Conservation (phyloP, 2,329 filamentous ascomycete species). For the Fusarium annulatum region DNA sequence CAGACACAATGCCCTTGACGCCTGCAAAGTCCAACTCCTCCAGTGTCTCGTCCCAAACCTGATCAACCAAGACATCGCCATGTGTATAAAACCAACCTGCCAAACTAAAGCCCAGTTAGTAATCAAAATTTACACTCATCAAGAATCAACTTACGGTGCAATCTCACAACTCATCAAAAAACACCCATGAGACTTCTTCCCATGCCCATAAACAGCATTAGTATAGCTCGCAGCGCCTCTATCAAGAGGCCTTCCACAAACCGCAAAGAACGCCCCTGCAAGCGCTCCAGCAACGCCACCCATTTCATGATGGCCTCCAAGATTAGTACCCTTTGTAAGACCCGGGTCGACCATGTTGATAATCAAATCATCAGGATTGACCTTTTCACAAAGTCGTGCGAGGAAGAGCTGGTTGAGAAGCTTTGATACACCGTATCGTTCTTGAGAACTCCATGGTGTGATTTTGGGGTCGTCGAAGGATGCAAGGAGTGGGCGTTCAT, state of each 20-base stretch:
- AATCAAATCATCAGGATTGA: conserved; percentile 49
- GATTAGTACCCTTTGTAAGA: conserved; percentile 42
- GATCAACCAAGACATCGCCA: conserved; percentile 17
- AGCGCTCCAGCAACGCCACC: conserved; percentile 5
- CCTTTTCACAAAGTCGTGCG: conserved; percentile 51
- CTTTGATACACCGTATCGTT: conserved; percentile 48
- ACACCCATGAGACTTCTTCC: conserved; percentile 62
- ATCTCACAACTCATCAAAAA: conserved; percentile 60
- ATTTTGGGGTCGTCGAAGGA: conserved; percentile 44
- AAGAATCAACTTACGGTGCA: conserved; percentile 27
- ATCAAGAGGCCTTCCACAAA: conserved; percentile 47
- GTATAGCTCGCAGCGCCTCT: conserved; percentile 60
- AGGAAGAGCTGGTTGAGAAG: conserved; percentile 50
- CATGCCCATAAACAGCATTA: conserved; percentile 58
- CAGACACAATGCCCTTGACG: conserved; percentile 10
- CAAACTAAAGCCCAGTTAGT: conserved; percentile 9
- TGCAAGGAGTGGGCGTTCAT: conserved; percentile 41
- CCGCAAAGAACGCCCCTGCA: conserved; percentile 3
- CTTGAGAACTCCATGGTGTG: conserved; percentile 32
- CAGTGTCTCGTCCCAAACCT: conserved; percentile 35
- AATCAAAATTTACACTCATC: fast-evolving
- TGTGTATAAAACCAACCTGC: conserved; percentile 30
- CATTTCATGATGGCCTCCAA: conserved; percentile 27
- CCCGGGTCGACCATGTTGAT: conserved; percentile 53
- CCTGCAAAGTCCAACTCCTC: conserved; percentile 16